Percentiles rank a stretch among this genome's conserved stretches.
Evolutionary conservation across 2,329 filamentous ascomycete species (phyloP).

Genomic region (Davidsoniella neocaledoniae): DNA sequence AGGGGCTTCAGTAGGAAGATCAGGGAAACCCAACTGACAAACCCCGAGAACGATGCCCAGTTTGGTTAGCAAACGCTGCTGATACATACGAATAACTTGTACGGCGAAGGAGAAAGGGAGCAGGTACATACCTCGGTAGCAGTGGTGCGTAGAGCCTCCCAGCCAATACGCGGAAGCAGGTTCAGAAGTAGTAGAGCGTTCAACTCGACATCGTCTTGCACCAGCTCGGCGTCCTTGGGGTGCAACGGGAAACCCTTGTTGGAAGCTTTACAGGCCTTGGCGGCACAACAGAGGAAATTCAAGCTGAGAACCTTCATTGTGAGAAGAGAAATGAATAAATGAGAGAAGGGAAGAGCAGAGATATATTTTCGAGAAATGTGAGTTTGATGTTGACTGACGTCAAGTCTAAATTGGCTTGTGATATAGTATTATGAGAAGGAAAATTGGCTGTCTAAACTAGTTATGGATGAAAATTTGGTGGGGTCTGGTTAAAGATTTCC

Average conservation of each 20-base stretch:
- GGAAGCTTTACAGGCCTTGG: slow-evolving; percentile 81
- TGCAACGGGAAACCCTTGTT: slow-evolving; percentile 75
- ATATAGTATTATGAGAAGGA: not conserved
- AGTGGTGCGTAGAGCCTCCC: slow-evolving; percentile 61
- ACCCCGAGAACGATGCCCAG: not conserved
- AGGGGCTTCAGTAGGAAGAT: slow-evolving; percentile 48
- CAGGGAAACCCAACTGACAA: slow-evolving; percentile 58
- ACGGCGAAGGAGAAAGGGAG: not conserved
- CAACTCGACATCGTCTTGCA: slow-evolving; percentile 64
- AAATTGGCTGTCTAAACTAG: too few species aligned
- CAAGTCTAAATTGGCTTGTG: not conserved
- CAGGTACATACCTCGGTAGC: slow-evolving; percentile 50
- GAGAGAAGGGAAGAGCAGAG: not conserved
- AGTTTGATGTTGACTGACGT: not conserved
- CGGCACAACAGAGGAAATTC: slow-evolving; percentile 92
- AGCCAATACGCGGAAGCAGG: slow-evolving; percentile 75
- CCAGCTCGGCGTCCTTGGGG: slow-evolving; percentile 80
- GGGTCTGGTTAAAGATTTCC: too few species aligned
- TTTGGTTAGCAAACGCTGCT: not conserved
- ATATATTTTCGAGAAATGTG: not conserved
- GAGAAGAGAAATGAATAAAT: not conserved
- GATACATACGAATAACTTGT: not conserved
- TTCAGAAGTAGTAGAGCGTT: slow-evolving; percentile 71
- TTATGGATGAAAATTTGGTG: not conserved
- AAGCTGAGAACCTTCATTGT: slow-evolving; percentile 87